phyloP scores from a whole-genome alignment of 305 asterid genomes.

The Rubia balearica region DNA sequence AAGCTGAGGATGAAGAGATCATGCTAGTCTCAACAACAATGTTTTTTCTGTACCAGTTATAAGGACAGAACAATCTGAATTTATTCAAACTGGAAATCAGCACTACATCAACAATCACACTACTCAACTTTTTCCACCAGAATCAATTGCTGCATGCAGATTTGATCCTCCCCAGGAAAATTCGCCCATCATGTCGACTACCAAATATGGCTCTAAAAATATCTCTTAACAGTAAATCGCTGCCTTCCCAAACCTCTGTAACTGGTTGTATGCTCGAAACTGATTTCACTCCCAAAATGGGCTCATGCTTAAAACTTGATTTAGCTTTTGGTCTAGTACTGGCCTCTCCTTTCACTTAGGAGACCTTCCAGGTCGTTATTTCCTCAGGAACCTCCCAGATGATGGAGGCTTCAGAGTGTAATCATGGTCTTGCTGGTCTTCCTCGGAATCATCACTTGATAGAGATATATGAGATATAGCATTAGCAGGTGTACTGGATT shows the following conservation, averaged over 20 bases:
- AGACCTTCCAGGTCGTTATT: conserved; percentile 7
- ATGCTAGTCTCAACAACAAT: not conserved
- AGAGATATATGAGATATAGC: not conserved
- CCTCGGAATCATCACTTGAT: not conserved
- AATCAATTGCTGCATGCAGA: not conserved
- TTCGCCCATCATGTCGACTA: not conserved
- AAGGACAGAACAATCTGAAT: not conserved
- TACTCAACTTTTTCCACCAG: not conserved
- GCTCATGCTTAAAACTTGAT: not conserved
- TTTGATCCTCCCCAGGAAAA: not conserved
- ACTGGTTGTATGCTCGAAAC: not conserved
- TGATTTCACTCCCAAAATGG: not conserved
- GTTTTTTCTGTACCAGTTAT: not conserved
- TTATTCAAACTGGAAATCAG: not conserved
- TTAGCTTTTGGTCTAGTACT: no score
- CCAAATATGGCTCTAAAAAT: not conserved
- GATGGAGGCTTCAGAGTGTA: conserved; percentile 3
- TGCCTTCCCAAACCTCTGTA: conserved; percentile 15
- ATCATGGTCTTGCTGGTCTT: conserved; percentile 1
- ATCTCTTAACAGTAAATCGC: not conserved
- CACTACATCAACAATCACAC: not conserved
- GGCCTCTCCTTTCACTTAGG: not conserved
- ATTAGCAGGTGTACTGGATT: not conserved
- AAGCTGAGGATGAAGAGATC: not conserved
- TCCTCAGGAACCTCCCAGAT: conserved; percentile 3